Conservation (phyloP, 495 filamentous ascomycete species). For the Hypoxylon subgilvum region DNA sequence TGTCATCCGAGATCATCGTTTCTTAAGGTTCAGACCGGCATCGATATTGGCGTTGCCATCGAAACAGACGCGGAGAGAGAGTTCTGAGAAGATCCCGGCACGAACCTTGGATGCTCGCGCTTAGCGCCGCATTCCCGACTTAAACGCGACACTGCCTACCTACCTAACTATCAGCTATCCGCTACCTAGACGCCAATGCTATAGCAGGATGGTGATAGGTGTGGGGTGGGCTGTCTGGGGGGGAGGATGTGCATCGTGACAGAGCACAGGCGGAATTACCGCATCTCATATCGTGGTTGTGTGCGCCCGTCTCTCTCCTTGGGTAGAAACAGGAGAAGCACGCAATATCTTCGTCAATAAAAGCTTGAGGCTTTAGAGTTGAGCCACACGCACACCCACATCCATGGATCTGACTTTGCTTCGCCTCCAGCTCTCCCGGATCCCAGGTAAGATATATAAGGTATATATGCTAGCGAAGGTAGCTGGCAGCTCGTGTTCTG, state of each 20-base stretch:
- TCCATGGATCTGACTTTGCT: no score
- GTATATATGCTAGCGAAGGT: background rate
- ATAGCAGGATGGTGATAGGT: constrained; percentile 12
- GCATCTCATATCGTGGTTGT: no score
- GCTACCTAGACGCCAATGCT: constrained; percentile 5
- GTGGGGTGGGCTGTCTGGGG: background rate
- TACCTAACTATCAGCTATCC: no score
- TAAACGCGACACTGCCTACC: background rate
- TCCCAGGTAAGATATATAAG: background rate
- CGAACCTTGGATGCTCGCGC: constrained; percentile 6
- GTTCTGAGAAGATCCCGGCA: constrained; percentile 21
- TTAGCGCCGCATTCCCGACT: no score
- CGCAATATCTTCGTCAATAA: background rate
- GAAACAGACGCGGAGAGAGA: no score
- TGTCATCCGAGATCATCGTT: constrained; percentile 9
- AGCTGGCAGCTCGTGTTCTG: background rate
- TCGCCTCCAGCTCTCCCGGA: background rate
- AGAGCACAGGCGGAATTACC: constrained; percentile 3
- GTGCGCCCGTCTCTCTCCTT: no score
- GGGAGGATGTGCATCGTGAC: constrained; percentile 22
- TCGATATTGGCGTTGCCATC: no score
- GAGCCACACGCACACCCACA: constrained; percentile 3
- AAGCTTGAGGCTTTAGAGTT: constrained; percentile 30
- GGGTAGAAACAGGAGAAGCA: background rate
- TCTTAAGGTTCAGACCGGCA: constrained; percentile 28